Base-by-base conservation (phyloP, 176 grass and related monocot species). In the Tillandsia leiboldiana region DNA sequence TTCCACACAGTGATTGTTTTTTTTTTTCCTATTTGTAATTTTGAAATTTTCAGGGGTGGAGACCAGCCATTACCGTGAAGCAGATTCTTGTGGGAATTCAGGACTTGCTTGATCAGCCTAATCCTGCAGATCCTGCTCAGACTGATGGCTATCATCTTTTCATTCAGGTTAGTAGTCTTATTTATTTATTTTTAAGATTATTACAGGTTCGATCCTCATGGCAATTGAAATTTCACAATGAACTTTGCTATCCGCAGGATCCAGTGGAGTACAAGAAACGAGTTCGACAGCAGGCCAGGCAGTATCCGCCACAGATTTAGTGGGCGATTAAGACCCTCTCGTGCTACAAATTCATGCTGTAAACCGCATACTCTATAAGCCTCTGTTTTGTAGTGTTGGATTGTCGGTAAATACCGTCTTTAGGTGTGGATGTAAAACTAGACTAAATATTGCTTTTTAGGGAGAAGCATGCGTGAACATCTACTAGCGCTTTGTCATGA, bases 71-170 rank as follows among this genome's bases (percentile, higher is more conserved):
- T 67, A 92, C 89, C 23, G 83, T 89, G 56, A 96, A 90, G 72
- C 86, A 96, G 68, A 90, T 96, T 68, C 79, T 92, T 69, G 81
- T 96, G 72, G 92, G 88, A 56, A 92, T 92, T 72, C 89, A 92
- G 68, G 88, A 92, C 78, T 89, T 96, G 70, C 89, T 96, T 77
- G 88, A 92, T 82, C 83, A 78, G 49, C 88, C 93, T 48, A 96
- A 96, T 85, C 81, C 93, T 26, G 81, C 81, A 66, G 83, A 89
- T 82, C 86, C 93, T 76, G 86, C 83, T 9, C 93, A 92, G 59
- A 89, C 83, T 62, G 93, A 90, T 64, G 93, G 89, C 69, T 96
- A 90, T 77, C 73, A 87, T 62, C 74, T 92, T 54, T 92, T 87
- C 70, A 90, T 92, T 24, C 81, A 96, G 86, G 92, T 89, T 79